phyloP scores from a whole-genome alignment of 495 filamentous ascomycete genomes.

The Podospora comata region DNA sequence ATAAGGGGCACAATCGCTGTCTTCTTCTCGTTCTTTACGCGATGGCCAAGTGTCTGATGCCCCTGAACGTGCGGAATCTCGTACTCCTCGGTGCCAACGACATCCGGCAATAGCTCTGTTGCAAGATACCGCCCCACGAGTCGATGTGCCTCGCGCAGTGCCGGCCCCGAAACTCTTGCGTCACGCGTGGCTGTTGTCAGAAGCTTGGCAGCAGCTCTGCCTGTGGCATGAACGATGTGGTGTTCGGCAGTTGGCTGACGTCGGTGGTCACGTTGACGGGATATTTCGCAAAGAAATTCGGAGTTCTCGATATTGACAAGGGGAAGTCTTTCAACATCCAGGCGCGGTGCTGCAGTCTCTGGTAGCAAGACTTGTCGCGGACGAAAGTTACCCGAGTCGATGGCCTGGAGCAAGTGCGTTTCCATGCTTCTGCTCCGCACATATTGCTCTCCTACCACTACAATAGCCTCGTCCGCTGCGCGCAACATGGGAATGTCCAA shows the following conservation, averaged over 20 bases:
- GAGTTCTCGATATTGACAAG: conserved; percentile 36
- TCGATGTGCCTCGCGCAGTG: conserved; percentile 51
- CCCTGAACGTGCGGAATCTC: conserved; percentile 56
- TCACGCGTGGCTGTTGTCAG: conserved; percentile 59
- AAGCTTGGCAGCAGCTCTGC: conserved; percentile 46
- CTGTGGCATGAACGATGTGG: conserved; percentile 46
- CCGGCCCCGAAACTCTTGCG: conserved; percentile 43
- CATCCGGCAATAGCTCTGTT: conserved; percentile 43
- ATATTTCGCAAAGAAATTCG: conserved; percentile 25
- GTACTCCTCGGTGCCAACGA: conserved; percentile 54
- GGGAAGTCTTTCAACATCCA: conserved; percentile 49
- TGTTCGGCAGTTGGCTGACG: conserved; percentile 16
- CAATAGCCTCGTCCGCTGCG: conserved; percentile 53
- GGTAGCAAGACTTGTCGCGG: conserved; percentile 52
- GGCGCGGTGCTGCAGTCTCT: conserved; percentile 35
- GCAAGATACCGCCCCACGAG: conserved; percentile 55
- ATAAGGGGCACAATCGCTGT: conserved; percentile 62
- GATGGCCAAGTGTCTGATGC: conserved; percentile 47
- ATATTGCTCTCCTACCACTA: conserved; percentile 54
- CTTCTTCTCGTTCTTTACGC: conserved; percentile 46
- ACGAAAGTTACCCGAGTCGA: conserved; percentile 41
- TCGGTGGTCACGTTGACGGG: too few relatives aligned
- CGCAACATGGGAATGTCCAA: conserved; percentile 59
- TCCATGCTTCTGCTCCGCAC: conserved; percentile 59
- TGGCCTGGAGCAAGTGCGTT: conserved; percentile 39